Base-by-base conservation (phyloP, 805 yeast species). In the Ogataea salicorniae region DNA sequence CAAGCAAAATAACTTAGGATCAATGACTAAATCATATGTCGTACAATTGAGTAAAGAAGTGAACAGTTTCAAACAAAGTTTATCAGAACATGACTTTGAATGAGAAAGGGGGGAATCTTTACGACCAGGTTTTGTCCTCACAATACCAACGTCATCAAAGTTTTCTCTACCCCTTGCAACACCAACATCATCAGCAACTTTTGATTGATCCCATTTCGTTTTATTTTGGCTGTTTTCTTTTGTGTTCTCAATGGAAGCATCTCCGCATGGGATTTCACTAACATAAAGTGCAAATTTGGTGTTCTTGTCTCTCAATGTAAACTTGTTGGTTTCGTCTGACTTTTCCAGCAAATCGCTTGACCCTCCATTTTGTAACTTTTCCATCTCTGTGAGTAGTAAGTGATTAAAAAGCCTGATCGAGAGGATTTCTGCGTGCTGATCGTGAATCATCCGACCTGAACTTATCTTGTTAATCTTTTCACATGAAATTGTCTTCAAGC, bases 61-160 rank as follows among this genome's bases (percentile, higher is more conserved):
- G 34, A 69, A 65, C 61, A 88, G 97, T 49, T 75, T 74, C 42
- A 83, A 45, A 39, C 87, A 74, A 23, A 92, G 63, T 58, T 92
- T 92, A 62, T 92, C 98, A 1, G 95, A 81, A 62, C 98, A 92
- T 1, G 96, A 87, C 62, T 90, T 92, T 31, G 95, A 86, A 42
- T 76, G 64, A 0, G 95, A 77, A 4, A 80, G 52, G 2, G 76
- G 75, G 2, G 97, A 84, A 61, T 94, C 98, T 29, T 72, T 62
- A 43, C 98, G 65, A 1, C 99, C 99, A 0, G 98, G 99, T 60
- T 94, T 92, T 0, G 98, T 91, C 52, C 99, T 72, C 1, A 92
- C 90, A 8, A 70, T 64, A 0, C 96, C 96, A 2, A 74, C 64
- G 17, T 66, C 56, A 15, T 66, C 67, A 53, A 79, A 83, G 60